phyloP scores from a whole-genome alignment of 495 filamentous ascomycete species.

The Xylaria cubensis region DNA sequence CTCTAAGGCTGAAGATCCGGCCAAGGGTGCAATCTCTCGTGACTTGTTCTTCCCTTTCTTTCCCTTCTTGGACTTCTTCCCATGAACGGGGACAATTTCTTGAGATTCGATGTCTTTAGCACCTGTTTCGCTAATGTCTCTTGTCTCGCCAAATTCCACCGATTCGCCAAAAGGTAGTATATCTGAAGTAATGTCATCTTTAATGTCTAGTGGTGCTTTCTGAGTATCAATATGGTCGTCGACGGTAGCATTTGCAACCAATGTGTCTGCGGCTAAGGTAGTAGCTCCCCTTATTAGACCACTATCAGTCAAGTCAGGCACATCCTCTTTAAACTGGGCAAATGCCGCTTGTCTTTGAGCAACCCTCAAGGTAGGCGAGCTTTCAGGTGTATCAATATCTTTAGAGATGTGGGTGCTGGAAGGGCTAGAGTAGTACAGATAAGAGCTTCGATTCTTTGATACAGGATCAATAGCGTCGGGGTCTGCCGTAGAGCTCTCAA shows the following conservation, averaged over 20 bases:
- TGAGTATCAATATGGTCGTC: constrained; percentile 22
- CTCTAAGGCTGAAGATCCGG: not conserved
- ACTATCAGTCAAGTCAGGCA: not conserved
- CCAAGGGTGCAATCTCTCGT: not conserved
- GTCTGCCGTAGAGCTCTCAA: constrained; percentile 22
- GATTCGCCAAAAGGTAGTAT: not conserved
- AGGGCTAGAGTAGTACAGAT: constrained; percentile 42
- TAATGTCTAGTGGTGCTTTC: constrained; percentile 13
- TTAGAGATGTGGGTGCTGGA: constrained; percentile 34
- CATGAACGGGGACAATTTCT: constrained; percentile 8
- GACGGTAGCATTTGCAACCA: constrained; percentile 27
- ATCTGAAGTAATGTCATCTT: constrained; percentile 11
- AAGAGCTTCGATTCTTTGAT: constrained; percentile 41
- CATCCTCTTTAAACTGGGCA: constrained; percentile 11
- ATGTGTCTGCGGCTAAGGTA: constrained; percentile 10
- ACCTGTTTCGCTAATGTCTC: not conserved
- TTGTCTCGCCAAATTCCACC: not conserved
- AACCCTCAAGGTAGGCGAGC: constrained; percentile 22
- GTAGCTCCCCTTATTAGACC: not conserved
- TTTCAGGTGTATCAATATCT: constrained; percentile 29
- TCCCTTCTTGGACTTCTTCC: constrained; percentile 39
- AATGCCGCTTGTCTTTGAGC: constrained; percentile 4
- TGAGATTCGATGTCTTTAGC: not conserved
- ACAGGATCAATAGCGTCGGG: constrained; percentile 35
- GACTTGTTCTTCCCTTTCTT: constrained; percentile 37